Conservation (phyloP, 2,329 filamentous ascomycete genomes). For the Domatiomyces globalis region DNA sequence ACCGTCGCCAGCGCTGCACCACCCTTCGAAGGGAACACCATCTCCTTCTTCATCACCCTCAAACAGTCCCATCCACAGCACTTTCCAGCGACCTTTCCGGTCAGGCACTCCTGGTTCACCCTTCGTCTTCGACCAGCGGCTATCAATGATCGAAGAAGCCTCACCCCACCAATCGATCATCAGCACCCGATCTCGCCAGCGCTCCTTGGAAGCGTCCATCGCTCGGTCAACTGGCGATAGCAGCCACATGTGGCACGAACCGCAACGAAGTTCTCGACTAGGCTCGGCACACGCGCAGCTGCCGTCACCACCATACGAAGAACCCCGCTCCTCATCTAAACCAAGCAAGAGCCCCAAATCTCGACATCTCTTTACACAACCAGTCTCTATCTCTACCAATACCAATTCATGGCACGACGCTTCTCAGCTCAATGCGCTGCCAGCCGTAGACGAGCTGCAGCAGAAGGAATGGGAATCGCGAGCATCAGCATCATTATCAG, state of each 20-base stretch:
- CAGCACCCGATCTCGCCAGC: neutral
- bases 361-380: neutral
- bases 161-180: conserved; percentile 1
- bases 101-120: neutral
- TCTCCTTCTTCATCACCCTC: neutral
- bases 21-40: neutral
- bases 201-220: neutral
- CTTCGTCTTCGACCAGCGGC: neutral
- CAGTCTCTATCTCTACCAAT: neutral
- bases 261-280: neutral
- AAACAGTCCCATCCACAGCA: neutral
- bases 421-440: neutral
- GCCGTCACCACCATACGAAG: neutral
- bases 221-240: neutral
- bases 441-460: neutral
- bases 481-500: neutral
- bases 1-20: neutral
- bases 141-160: neutral
- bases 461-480: neutral
- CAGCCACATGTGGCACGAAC: neutral
- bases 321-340: neutral
- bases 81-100: neutral
- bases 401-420: neutral
- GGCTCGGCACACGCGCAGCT: neutral
- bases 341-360: neutral